phyloP scores from a whole-genome alignment of 2,329 filamentous ascomycete genomes.

The Myriosclerotinia curreyana region DNA sequence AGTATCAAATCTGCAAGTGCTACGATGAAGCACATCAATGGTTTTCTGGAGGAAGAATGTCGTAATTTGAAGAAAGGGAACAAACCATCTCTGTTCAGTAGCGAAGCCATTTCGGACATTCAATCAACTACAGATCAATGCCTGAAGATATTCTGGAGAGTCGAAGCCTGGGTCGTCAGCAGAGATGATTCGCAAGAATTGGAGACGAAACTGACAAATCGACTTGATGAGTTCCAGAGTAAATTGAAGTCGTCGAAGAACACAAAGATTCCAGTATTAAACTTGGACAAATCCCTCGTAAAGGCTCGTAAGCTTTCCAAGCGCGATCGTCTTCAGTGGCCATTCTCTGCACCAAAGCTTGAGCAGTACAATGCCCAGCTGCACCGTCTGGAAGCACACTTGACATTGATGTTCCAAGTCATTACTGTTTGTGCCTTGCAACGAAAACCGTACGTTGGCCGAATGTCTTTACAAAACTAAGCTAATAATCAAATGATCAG shows the following conservation, averaged over 20 bases:
- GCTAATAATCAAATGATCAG: no score
- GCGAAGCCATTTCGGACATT: background rate
- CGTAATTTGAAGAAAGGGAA: background rate
- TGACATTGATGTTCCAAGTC: background rate
- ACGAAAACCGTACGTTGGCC: no score
- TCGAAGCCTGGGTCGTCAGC: constrained; percentile 5
- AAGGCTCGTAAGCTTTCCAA: no score
- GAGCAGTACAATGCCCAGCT: background rate
- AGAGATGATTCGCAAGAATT: background rate
- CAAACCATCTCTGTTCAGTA: background rate
- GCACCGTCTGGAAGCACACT: background rate
- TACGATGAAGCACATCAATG: background rate
- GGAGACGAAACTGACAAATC: background rate
- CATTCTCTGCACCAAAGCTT: background rate
- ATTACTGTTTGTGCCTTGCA: background rate
- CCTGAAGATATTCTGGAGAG: constrained; percentile 12
- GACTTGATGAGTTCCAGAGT: background rate
- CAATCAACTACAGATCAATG: constrained; percentile 1
- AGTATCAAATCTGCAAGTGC: constrained; percentile 5
- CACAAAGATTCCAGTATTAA: background rate
- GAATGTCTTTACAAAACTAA: no score
- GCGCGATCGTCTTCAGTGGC: no score
- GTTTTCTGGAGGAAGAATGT: constrained; percentile 11
- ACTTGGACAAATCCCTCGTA: no score
- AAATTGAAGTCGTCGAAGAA: background rate